Conservation (phyloP, 805 yeast species). For the Pichia phayaonensis region DNA sequence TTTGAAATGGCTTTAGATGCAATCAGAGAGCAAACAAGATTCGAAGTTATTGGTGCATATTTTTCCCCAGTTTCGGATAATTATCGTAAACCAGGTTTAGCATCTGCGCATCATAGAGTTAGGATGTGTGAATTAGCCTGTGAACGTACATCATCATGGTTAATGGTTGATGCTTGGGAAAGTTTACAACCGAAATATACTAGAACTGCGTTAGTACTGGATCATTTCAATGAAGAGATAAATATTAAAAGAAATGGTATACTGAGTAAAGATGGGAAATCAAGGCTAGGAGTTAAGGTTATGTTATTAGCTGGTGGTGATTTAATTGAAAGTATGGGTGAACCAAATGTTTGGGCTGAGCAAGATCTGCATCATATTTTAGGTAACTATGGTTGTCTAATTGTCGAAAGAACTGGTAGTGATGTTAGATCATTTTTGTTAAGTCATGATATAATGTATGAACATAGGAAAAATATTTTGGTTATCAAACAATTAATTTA, state of each 20-base stretch:
- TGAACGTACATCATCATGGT: constrained; percentile 93
- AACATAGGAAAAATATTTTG: constrained; percentile 85
- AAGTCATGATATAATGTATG: constrained; percentile 95
- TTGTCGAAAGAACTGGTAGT: constrained; percentile 93
- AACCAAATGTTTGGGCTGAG: constrained; percentile 98
- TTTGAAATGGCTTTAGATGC: constrained; percentile 98
- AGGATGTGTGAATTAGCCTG: constrained; percentile 98
- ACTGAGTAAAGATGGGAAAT: constrained; percentile 44
- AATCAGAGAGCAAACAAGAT: constrained; percentile 82
- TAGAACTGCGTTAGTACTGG: constrained; percentile 90
- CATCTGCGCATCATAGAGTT: constrained; percentile 82
- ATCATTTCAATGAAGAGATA: constrained; percentile 93
- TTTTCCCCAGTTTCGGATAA: constrained; percentile 93
- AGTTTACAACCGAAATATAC: constrained; percentile 85
- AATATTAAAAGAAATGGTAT: constrained; percentile 88
- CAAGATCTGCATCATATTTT: constrained; percentile 89
- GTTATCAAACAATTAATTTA: constrained; percentile 94
- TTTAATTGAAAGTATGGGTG: constrained; percentile 98
- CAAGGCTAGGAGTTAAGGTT: constrained; percentile 66
- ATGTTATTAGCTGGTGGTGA: constrained; percentile 98
- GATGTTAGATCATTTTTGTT: constrained; percentile 90
- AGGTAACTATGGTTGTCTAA: constrained; percentile 93
- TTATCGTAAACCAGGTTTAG: constrained; percentile 88
- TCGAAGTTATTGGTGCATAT: constrained; percentile 94
- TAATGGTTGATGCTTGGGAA: constrained; percentile 99